Conservation (phyloP, 2,329 filamentous ascomycete genomes). For the Aspergillus sp. region DNA sequence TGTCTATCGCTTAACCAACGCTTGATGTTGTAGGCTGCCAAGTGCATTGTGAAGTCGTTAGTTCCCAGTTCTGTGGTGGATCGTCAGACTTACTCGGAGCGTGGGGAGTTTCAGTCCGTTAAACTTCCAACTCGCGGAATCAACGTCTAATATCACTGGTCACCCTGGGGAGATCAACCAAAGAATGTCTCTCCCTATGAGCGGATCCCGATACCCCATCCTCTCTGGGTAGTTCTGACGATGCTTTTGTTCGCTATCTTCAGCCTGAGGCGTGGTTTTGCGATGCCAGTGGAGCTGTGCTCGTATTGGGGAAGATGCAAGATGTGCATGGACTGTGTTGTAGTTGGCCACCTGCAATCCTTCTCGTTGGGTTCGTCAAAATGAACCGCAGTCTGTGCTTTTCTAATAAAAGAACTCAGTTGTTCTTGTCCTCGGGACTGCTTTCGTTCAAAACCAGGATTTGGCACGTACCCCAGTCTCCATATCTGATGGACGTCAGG, state of each 20-base stretch:
- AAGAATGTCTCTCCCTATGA: not conserved
- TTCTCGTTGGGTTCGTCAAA: not conserved
- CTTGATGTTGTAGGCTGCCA: not conserved
- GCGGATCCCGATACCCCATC: not conserved
- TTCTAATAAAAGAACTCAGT: slow-evolving; percentile 1
- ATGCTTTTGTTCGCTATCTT: not conserved
- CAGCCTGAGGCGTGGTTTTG: not conserved
- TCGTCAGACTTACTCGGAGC: not conserved
- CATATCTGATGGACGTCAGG: not conserved
- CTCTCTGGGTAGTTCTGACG: not conserved
- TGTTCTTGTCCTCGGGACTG: not conserved
- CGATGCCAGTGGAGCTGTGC: not conserved
- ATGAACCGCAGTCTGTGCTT: not conserved
- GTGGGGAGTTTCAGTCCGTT: not conserved
- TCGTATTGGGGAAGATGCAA: not conserved
- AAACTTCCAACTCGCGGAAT: not conserved
- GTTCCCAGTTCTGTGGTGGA: not conserved
- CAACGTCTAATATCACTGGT: not conserved
- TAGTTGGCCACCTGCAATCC: not conserved
- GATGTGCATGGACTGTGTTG: not conserved
- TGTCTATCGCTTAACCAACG: not conserved
- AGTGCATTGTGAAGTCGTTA: not conserved
- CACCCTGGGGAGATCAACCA: not conserved
- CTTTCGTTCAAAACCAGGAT: not conserved
- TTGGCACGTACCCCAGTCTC: not conserved